phyloP scores from a whole-genome alignment of 2,329 filamentous ascomycete genomes.

The Coniochaeta sp. region DNA sequence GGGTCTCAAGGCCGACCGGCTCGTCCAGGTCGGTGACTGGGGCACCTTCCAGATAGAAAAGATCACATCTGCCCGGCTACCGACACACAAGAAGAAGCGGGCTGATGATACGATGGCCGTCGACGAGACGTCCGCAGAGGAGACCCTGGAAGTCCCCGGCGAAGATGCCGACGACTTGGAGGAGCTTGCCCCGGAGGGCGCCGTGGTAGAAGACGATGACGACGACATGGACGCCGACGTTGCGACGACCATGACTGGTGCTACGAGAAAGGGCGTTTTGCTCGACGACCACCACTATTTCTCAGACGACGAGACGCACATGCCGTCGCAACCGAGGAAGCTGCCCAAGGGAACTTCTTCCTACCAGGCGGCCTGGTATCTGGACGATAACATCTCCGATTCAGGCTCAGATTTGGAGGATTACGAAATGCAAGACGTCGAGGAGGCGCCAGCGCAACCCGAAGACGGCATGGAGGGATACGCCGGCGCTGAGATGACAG shows the following conservation, averaged over 20 bases:
- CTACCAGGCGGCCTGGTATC: conserved; percentile 92
- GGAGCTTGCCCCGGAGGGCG: conserved; percentile 80
- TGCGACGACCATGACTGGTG: conserved; percentile 33
- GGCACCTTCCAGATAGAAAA: conserved; percentile 89
- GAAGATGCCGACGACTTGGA: conserved; percentile 78
- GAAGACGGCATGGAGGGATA: conserved; percentile 78
- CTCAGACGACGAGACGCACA: conserved; percentile 66
- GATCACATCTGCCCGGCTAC: conserved; percentile 69
- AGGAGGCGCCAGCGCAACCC: conserved; percentile 53
- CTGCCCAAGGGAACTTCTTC: conserved; percentile 87
- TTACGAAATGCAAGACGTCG: conserved; percentile 50
- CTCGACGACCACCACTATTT: conserved; percentile 98
- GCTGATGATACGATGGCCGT: conserved; percentile 58
- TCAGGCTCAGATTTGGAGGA: conserved; percentile 80
- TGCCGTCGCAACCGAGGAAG: conserved; percentile 57
- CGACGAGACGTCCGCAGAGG: conserved; percentile 47
- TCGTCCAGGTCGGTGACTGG: conserved; percentile 90
- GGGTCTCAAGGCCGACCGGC: conserved; percentile 79
- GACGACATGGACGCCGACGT: conserved; percentile 33
- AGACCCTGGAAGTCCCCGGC: conserved; percentile 62
- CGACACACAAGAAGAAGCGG: conserved; percentile 48
- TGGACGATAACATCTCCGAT: conserved; percentile 68
- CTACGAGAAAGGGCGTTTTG: conserved; percentile 74
- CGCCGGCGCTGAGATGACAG: conserved; percentile 60
- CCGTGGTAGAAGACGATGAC: conserved; percentile 61